These are phyloP conservation scores for Cercospora sp. DNA, from an alignment of 2,329 filamentous ascomycete genomes.

Conservation along the genomic window DNA sequence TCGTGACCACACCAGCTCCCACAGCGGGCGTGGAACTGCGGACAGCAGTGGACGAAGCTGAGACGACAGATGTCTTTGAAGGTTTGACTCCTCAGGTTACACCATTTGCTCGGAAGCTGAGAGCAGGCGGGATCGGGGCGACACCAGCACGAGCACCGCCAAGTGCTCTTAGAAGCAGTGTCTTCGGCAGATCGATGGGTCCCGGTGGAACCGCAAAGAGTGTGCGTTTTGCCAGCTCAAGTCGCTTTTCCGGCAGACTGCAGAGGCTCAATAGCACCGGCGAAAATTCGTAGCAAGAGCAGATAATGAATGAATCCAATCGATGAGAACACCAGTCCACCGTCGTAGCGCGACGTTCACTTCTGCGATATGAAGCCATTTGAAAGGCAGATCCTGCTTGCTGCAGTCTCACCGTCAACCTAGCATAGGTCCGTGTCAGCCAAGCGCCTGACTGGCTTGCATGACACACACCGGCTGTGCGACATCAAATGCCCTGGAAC, in stretches of 20 bases:
- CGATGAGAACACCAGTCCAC: neutral
- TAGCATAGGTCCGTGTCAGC: neutral
- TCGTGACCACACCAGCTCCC: constrained; percentile 34
- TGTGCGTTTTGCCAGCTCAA: constrained; percentile 29
- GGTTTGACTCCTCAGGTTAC: constrained; percentile 40
- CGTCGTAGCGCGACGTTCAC: neutral
- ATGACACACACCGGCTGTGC: constrained; percentile 11
- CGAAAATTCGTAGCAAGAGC: constrained; percentile 13
- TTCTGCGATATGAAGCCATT: neutral
- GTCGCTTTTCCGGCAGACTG: constrained; percentile 21
- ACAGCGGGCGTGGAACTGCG: constrained; percentile 14
- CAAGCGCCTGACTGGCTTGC: constrained; percentile 6
- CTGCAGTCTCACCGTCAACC: neutral
- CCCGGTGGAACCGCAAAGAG: constrained; percentile 29
- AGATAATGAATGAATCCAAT: neutral
- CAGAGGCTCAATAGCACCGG: constrained; percentile 18
- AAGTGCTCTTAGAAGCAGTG: constrained; percentile 27
- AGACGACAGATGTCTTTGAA: constrained; percentile 22
- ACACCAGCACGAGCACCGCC: constrained; percentile 22
- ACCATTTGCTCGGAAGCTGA: constrained; percentile 42
- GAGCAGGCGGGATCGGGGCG: constrained; percentile 35
- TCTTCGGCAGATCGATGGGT: constrained; percentile 22
- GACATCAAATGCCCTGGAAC: neutral
- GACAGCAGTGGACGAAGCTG: constrained; percentile 8
- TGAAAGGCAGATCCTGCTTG: neutral